Evolutionary conservation across 805 yeast genomes (phyloP), one percentile per base, ranked within the genome.

Genomic region (Phaffomyces antillensis): DNA sequence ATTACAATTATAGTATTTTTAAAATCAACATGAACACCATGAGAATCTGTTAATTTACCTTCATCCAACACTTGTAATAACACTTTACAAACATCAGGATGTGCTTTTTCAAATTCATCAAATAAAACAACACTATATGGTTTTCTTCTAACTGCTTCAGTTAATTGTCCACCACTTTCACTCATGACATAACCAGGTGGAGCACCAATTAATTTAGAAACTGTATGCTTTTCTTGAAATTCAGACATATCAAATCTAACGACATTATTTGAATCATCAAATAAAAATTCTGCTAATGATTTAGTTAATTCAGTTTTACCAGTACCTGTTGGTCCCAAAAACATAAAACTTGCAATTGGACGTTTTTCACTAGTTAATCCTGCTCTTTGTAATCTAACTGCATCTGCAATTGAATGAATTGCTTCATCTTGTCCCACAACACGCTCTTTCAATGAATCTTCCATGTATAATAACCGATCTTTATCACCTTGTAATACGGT

Each of bases 121-220:
- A 91, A 93, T 46, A 91, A 67, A 2, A 91, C 84, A 25, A 91
- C 96, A 1, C 97, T 76, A 55, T 91, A 91, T 9, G 99, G 99
- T 59, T 89, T 90, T 57, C 98, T 77, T 60, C 96, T 77, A 10
- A 93, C 95, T 7, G 96, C 96, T 64, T 93, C 98, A 1, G 99
- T 93, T 51, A 93, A 72, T 65, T 93, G 98, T 42, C 99, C 99
- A 61, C 89, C 86, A 35, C 77, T 70, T 59, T 91, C 99, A 66
- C 89, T 90, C 43, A 96, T 93, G 20, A 91, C 96, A 62, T 91
- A 91, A 8, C 98, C 97, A 28, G 99, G 99, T 6, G 99, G 99
- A 1, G 98, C 93, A 42, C 99, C 99, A 55, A 91, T 89, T 51
- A 91, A 74, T 51, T 97, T 77, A 38, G 96, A 83, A 7, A 93